Evolutionary conservation across 1,284 basidiomycete species (phyloP), one percentile per base, ranked within the genome.

Genomic region (Boletus semigastroideus): DNA sequence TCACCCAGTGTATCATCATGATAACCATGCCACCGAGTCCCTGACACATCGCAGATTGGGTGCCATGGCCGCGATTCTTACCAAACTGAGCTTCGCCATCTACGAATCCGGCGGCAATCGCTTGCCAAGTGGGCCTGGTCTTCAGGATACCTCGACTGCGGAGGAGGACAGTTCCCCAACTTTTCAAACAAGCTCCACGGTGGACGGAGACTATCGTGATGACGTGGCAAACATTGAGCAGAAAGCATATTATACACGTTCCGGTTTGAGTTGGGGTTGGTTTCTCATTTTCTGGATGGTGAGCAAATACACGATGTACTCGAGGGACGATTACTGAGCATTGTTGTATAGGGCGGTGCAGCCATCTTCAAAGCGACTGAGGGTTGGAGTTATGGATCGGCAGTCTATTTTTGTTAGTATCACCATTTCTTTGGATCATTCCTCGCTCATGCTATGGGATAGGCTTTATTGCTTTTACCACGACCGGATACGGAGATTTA

Each of bases 401-500:
- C 85, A 0, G 63, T 90, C 58, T 90, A 87, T 61, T 93, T 92
- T 64, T 90, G 87, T 86, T 66, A 62, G 79, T 71, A 57, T 37
- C 30, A 17, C 19, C 19, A 40, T 27, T 54, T 27, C 8, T 5
- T 19, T 16, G 9, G 14, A 27, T 14, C 20, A 7, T 62, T 50
- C 48, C 46, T 49, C 8, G 17, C 39, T 57, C 33, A 45, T 3
- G 12, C 16, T 51, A 4, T 27, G 7, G 17, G 3, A 20, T 53
- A 83, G 80, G 80, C 60, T 77, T 85, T 60, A 72, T 84, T 36
- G 66, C 83, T 10, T 87, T 88, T 67, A 79, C 79, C 0, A 86
- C 83, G 0, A 79, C 87, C 20, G 87, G 89, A 4, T 90, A 86
- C 61, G 87, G 89, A 9, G 88, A 92, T 59, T 74, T 77, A 31